These are phyloP conservation scores for Lolium multiflorum DNA, from an alignment of 176 grass and related monocot species.

Conservation along the genomic window DNA sequence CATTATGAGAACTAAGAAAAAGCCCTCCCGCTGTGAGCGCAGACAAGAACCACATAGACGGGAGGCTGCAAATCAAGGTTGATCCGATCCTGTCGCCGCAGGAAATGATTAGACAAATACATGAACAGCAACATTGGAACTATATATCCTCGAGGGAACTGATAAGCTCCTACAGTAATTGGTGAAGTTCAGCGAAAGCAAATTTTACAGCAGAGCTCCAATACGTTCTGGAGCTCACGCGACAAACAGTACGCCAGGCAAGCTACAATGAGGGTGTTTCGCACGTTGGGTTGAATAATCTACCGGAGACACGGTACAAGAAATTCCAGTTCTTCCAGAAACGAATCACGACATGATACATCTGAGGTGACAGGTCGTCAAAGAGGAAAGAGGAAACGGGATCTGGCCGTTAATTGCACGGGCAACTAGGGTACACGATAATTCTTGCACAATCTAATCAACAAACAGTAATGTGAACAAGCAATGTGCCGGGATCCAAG, in stretches of 20 bases:
- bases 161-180: too few relatives aligned
- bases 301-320: neutral
- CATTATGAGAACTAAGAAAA: conserved; percentile 5
- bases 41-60: neutral
- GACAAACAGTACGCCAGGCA: neutral
- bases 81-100: neutral
- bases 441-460: conserved; percentile 38
- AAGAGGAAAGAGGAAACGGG: neutral
- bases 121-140: neutral
- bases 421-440: neutral
- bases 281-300: neutral
- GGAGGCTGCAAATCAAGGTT: conserved; percentile 31
- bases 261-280: neutral
- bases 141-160: too few relatives aligned
- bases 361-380: neutral
- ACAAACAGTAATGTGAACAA: conserved; percentile 39
- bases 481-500: conserved; percentile 19
- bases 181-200: too few relatives aligned
- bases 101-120: neutral
- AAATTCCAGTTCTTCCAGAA: neutral
- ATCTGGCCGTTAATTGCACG: neutral
- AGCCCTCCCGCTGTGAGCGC: too few relatives aligned
- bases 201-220: neutral
- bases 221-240: neutral
- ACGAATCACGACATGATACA: conserved; percentile 7